Evolutionary conservation across 805 yeast species (phyloP).

Genomic region (Tetrapisispora nanseiensis): DNA sequence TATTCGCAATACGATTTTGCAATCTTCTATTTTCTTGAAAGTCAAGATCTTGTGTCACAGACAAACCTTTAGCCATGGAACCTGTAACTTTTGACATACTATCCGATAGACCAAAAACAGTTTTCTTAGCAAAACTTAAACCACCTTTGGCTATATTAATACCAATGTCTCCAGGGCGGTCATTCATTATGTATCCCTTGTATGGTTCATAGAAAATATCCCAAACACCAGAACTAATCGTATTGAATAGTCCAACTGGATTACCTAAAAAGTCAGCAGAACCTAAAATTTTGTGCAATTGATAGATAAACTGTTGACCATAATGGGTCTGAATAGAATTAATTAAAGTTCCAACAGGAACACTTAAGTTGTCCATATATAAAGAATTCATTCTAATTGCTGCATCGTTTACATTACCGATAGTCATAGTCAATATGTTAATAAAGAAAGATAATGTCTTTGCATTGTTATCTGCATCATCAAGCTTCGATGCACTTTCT

Average conservation of each 20-base stretch:
- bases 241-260: constrained; percentile 93
- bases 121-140: constrained; percentile 82
- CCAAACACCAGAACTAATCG: constrained; percentile 86
- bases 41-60: constrained; percentile 76
- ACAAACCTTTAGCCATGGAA: constrained; percentile 85
- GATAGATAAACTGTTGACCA: constrained; percentile 85
- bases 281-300: constrained; percentile 84
- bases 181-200: constrained; percentile 88
- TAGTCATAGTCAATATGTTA: constrained; percentile 88
- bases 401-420: constrained; percentile 95
- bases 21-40: constrained; percentile 77
- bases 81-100: constrained; percentile 90
- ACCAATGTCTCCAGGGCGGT: constrained; percentile 92
- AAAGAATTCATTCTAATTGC: constrained; percentile 85
- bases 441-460: constrained; percentile 66
- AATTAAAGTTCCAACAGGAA: constrained; percentile 64
- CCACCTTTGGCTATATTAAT: constrained; percentile 96
- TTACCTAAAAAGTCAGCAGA: constrained; percentile 95
- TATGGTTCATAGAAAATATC: constrained; percentile 97
- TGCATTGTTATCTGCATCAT: constrained; percentile 25
- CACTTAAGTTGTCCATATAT: constrained; percentile 79
- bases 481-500: constrained; percentile 20
- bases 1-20: constrained; percentile 66
- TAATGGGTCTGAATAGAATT: constrained; percentile 76
- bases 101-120: constrained; percentile 91